phyloP scores from a whole-genome alignment of 192 early-diverging fungal genomes.

The Coemansia sp. region DNA sequence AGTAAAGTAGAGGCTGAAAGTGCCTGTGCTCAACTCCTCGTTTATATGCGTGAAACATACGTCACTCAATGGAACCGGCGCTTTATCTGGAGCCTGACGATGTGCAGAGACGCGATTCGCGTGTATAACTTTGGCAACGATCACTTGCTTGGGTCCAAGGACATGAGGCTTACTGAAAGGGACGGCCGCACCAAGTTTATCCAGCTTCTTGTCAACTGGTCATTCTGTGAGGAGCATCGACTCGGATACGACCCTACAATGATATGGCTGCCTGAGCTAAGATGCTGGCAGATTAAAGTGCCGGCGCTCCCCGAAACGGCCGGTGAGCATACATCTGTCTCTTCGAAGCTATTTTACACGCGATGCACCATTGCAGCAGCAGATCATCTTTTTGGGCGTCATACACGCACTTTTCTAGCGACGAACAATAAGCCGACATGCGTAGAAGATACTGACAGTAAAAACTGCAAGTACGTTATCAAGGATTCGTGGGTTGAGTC shows the following conservation, averaged over 20 bases:
- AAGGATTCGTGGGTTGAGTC: too few relatives aligned
- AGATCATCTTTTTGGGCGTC: too few relatives aligned
- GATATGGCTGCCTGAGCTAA: background rate
- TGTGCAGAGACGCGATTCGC: background rate
- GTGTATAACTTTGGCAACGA: background rate
- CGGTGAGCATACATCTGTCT: too few relatives aligned
- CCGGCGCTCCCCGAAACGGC: background rate
- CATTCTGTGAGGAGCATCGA: background rate
- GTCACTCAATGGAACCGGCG: background rate
- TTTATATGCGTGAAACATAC: too few relatives aligned
- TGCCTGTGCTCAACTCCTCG: too few relatives aligned
- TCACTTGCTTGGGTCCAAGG: background rate
- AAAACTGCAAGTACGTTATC: too few relatives aligned
- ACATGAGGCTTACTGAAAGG: background rate
- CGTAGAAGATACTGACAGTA: too few relatives aligned
- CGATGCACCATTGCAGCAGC: too few relatives aligned
- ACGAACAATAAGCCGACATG: too few relatives aligned
- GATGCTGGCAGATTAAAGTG: background rate
- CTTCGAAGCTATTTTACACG: too few relatives aligned
- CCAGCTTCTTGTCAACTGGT: background rate
- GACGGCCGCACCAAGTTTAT: background rate
- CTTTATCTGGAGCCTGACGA: background rate
- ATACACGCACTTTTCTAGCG: too few relatives aligned
- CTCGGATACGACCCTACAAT: slow-evolving; percentile 3
- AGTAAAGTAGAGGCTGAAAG: too few relatives aligned